Base-by-base conservation (phyloP, 495 filamentous ascomycete species). In the Aspergillus nanangensis region DNA sequence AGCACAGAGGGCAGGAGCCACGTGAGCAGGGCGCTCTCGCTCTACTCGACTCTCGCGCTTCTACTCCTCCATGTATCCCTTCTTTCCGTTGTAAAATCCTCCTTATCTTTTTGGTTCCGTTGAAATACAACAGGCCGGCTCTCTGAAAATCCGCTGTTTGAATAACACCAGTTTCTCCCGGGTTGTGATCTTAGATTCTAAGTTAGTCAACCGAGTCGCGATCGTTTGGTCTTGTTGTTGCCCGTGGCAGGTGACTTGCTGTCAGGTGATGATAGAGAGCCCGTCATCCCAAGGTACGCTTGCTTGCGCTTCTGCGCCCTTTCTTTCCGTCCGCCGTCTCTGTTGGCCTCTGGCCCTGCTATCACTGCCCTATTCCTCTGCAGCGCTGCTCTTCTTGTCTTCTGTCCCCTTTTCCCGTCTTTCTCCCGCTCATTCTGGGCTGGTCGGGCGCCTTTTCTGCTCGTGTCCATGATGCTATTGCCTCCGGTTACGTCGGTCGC, bases 181-280 rank as follows among this genome's bases (percentile, higher is more conserved):
- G 37, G 51, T 45, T n/a, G 25, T 41, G 57, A 55, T 53, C 58
- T 54, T 48, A 47, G 33, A 47, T 57, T 51, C 45, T 38, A 35
- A 41, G 49, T 50, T 57, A 55, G 47, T 47, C 51, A 57, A 59
- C 54, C 60, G 46, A 62, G 62, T 56, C 67, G 62, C 56, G 57
- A 61, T 60, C 58, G 50, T 50, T 56, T 56, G 45, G 39, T 69
- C 66, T 64, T 71, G 69, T 71, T 74, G 66, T 70, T 67, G 61
- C 67, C 62, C 56, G 62, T 61, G 63, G 69, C 69, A 72, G 69
- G 70, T 74, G 69, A 74, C 70, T 70, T 74, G 56, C 53, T 66
- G 70, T 74, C 70, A 74, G 70, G 70, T 74, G 70, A 29, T 29
- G 25, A 74, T 74, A 74, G 62, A 70, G 50, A 61, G 58, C 62